A percentile compares a stretch with the other conserved stretches of the same genome.
phyloP scores from a whole-genome alignment of 495 filamentous ascomycete species.

The Annulohypoxylon moriforme region DNA sequence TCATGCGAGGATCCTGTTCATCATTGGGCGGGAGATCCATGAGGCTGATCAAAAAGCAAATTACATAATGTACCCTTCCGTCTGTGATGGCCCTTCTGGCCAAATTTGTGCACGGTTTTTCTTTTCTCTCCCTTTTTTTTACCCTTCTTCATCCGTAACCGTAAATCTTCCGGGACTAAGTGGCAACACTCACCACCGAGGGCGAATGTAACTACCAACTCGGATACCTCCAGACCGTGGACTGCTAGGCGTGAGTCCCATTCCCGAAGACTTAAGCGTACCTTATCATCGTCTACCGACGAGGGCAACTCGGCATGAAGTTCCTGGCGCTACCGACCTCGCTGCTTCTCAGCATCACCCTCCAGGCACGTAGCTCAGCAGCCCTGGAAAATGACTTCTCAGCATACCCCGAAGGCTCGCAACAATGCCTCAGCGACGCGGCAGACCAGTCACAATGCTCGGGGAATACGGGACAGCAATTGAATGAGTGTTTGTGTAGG shows the following conservation, averaged over 20 bases:
- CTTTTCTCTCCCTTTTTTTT: conserved; percentile 3
- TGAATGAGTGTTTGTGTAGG: conserved; percentile 59
- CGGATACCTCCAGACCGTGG: not conserved
- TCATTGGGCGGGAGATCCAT: conserved; percentile 14
- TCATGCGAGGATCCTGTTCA: conserved; percentile 4
- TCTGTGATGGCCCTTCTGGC: not conserved
- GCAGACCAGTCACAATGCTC: conserved; percentile 49
- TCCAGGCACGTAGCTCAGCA: conserved; percentile 41
- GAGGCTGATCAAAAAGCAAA: conserved; percentile 29
- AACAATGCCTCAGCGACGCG: conserved; percentile 53
- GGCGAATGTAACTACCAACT: conserved; percentile 7
- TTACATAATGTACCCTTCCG: conserved; percentile 17
- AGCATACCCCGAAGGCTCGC: conserved; percentile 55
- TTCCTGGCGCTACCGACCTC: conserved; percentile 36
- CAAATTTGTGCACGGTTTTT: conserved; percentile 1
- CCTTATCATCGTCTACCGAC: not conserved
- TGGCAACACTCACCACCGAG: not conserved
- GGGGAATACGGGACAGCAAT: conserved; percentile 43
- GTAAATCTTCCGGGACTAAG: not conserved
- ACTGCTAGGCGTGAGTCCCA: not conserved
- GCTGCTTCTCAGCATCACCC: conserved; percentile 48
- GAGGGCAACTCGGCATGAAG: conserved; percentile 34
- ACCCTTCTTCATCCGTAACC: not conserved
- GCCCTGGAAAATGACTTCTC: conserved; percentile 53
- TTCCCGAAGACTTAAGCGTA: not conserved